These are phyloP conservation scores for Herpotrichia juniperi DNA, from an alignment of 2,329 filamentous ascomycete genomes.

Conservation along the genomic window DNA sequence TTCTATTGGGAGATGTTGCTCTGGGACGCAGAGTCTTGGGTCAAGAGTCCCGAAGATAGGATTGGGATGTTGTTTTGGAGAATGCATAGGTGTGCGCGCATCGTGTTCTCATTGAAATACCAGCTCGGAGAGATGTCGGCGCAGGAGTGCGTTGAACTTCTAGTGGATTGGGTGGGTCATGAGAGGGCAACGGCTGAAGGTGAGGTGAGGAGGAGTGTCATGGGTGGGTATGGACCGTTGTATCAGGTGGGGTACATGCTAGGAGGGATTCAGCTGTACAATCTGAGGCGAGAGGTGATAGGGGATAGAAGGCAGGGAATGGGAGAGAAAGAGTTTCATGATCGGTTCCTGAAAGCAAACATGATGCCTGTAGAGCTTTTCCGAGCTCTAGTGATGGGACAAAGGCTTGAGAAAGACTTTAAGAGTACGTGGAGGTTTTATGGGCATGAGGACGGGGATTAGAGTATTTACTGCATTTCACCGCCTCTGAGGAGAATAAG, in stretches of 20 bases:
- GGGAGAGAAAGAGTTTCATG: slow-evolving; percentile 63
- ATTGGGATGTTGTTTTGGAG: slow-evolving; percentile 67
- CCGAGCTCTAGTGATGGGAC: slow-evolving; percentile 54
- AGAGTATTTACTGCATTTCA: no score
- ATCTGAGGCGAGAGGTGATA: slow-evolving; percentile 58
- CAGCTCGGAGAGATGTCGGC: slow-evolving; percentile 62
- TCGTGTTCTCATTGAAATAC: slow-evolving; percentile 64
- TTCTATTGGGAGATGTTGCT: slow-evolving; percentile 67
- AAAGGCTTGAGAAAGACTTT: slow-evolving; percentile 52
- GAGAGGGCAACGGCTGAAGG: slow-evolving; percentile 66
- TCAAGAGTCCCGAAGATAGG: slow-evolving; percentile 56
- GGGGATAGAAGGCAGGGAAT: slow-evolving; percentile 34
- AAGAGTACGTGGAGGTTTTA: slow-evolving; percentile 56
- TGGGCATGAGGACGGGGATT: no score
- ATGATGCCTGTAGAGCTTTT: slow-evolving; percentile 63
- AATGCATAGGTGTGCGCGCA: slow-evolving; percentile 66
- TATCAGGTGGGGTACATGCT: slow-evolving; percentile 68
- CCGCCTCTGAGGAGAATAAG: no score
- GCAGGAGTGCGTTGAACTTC: slow-evolving; percentile 61
- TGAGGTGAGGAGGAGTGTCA: slow-evolving; percentile 63
- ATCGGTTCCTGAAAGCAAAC: slow-evolving; percentile 58
- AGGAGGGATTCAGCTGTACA: slow-evolving; percentile 62
- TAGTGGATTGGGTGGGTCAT: slow-evolving; percentile 64
- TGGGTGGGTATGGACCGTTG: slow-evolving; percentile 62
- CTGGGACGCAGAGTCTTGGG: slow-evolving; percentile 60